A percentile compares a stretch with the other conserved stretches of the same genome.
phyloP scores from a whole-genome alignment of 352 stramenopile genomes.

The Phytophthora europaea region DNA sequence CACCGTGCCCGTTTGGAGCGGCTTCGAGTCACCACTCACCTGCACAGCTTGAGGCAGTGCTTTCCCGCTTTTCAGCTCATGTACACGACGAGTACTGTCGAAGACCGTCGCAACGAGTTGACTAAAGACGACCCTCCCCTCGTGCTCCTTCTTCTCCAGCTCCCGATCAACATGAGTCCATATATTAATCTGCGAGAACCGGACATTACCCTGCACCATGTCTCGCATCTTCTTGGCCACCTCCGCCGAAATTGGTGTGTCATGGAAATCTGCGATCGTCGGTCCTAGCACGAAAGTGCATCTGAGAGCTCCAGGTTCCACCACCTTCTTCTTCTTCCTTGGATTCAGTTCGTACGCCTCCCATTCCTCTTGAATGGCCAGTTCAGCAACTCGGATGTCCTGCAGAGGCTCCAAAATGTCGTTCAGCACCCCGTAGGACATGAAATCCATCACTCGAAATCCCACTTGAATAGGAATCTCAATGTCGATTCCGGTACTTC shows the following conservation, averaged over 20 bases:
- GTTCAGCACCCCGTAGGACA: slow-evolving; percentile 7
- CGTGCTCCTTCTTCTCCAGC: not conserved
- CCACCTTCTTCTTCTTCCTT: not conserved
- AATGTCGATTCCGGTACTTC: slow-evolving; percentile 16
- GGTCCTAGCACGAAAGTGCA: slow-evolving; percentile 30
- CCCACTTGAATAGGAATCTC: slow-evolving; percentile 16
- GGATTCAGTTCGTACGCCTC: not conserved
- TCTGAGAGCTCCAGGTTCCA: slow-evolving; percentile 3
- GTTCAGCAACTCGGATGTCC: slow-evolving; percentile 1
- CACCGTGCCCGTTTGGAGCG: slow-evolving; percentile 9
- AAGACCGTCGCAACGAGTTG: slow-evolving; percentile 15
- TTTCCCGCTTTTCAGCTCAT: not conserved
- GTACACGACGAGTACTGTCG: not conserved
- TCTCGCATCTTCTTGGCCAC: slow-evolving; percentile 4
- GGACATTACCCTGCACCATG: slow-evolving; percentile 6
- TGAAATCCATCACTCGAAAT: slow-evolving; percentile 9
- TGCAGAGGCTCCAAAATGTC: slow-evolving; percentile 2
- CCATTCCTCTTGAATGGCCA: slow-evolving; percentile 15
- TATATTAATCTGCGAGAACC: slow-evolving; percentile 20
- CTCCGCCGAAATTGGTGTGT: not conserved
- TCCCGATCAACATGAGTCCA: slow-evolving; percentile 5
- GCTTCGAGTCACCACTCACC: not conserved
- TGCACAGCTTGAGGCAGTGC: not conserved
- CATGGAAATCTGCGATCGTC: slow-evolving; percentile 22
- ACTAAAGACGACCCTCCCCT: slow-evolving; percentile 6